Conservation (phyloP, 164 flowering plant species). For the Echeveria elegans region DNA sequence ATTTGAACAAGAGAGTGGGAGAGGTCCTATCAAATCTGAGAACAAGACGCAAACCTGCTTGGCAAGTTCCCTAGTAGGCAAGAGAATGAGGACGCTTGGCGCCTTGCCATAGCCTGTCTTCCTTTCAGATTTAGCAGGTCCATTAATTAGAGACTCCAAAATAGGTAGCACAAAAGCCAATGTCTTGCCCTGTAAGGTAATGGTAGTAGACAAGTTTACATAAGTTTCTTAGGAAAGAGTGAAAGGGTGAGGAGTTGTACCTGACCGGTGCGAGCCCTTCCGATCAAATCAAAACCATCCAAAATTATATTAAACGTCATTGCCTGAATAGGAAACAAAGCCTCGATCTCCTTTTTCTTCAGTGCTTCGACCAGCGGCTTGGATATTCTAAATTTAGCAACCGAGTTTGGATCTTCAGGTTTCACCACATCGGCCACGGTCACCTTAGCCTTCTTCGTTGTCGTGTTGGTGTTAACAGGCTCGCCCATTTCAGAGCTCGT, state of each 20-base stretch:
- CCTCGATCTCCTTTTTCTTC: constrained; percentile 59
- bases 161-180: constrained; percentile 91
- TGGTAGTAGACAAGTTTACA: no score
- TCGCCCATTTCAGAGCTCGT: constrained; percentile 43
- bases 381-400: constrained; percentile 65
- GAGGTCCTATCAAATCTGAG: no score
- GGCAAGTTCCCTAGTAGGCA: constrained; percentile 96
- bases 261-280: constrained; percentile 93
- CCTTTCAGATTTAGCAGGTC: no score
- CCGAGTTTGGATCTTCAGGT: constrained; percentile 46
- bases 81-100: constrained; percentile 71
- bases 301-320: constrained; percentile 61
- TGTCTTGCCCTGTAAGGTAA: constrained; percentile 75
- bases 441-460: constrained; percentile 31
- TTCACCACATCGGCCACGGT: constrained; percentile 18
- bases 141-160: constrained; percentile 70
- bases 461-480: constrained; percentile 23
- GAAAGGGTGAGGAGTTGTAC: constrained; percentile 18
- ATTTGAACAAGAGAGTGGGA: no score
- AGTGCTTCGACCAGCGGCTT: constrained; percentile 41
- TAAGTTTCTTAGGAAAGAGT: no score
- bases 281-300: constrained; percentile 83
- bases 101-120: constrained; percentile 84
- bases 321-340: constrained; percentile 84
- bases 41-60: no score